Conservation (phyloP, 805 yeast species). For the Metschnikowia dekortorum region DNA sequence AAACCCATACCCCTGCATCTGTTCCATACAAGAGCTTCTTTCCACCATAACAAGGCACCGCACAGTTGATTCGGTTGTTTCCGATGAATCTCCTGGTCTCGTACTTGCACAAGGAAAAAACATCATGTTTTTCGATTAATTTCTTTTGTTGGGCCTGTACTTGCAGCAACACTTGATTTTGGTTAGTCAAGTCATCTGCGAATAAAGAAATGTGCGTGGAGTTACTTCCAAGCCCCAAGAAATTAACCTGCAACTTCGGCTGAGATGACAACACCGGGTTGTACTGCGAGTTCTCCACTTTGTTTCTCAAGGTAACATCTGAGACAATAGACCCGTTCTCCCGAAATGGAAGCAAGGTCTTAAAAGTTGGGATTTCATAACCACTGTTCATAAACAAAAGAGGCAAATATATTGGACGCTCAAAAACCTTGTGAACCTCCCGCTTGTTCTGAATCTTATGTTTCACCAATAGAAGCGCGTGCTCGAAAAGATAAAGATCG, state of each 20-base stretch:
- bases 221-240: slow-evolving; percentile 49
- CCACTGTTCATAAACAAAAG: slow-evolving; percentile 68
- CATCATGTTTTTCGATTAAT: slow-evolving; percentile 66
- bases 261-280: slow-evolving; percentile 24
- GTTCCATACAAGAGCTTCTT: slow-evolving; percentile 87
- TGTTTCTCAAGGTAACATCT: slow-evolving; percentile 29
- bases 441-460: slow-evolving; percentile 83
- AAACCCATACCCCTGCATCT: slow-evolving; percentile 82
- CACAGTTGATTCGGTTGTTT: slow-evolving; percentile 78
- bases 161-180: slow-evolving; percentile 76
- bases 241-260: slow-evolving; percentile 45
- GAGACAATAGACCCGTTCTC: slow-evolving; percentile 34
- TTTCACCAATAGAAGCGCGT: slow-evolving; percentile 78
- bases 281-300: slow-evolving; percentile 24
- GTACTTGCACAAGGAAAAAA: slow-evolving; percentile 71
- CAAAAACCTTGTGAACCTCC: slow-evolving; percentile 87
- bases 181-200: slow-evolving; percentile 55
- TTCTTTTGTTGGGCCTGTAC: slow-evolving; percentile 75
- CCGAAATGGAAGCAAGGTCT: slow-evolving; percentile 35
- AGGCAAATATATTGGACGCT: slow-evolving; percentile 81
- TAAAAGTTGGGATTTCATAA: slow-evolving; percentile 69
- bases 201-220: slow-evolving; percentile 52
- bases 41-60: slow-evolving; percentile 92
- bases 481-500: slow-evolving; percentile 83
- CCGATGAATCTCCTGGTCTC: slow-evolving; percentile 74